Evolutionary conservation across 2,329 filamentous ascomycete genomes (phyloP), one percentile per base, ranked within the genome.

Genomic region (Atkinsonella texensis): DNA sequence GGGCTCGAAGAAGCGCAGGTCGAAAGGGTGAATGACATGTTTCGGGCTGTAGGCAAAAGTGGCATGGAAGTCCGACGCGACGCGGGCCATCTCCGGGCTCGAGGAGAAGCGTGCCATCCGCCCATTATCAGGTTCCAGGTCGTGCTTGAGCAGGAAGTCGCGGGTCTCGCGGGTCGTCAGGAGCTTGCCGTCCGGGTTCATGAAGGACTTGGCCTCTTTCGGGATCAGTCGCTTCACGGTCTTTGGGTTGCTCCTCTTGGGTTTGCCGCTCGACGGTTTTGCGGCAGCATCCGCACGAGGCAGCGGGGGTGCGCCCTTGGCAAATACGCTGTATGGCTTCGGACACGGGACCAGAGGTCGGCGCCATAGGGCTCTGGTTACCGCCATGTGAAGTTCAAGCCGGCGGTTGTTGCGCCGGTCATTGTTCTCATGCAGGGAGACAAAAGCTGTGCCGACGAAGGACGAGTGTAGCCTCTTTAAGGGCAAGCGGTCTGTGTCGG

Each of bases 11-110:
- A 60, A 67, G 6, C 56, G 56, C 13, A 66, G 55, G 50, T 70
- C 60, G 52, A 62, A 61, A 4, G 63, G 62, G 32, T 65, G 59
- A 46, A 71, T 55, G 50, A 66, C 55, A 54, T 71, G 63, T 9
- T 52, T 49, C 10, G 60, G 52, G 18, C 57, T 61, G 48, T 62
- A 65, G 17, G 56, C 57, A 8, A 68, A 40, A 2, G 50, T 55
- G 48, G 62, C 56, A 32, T 54, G 50, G 48, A 63, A 65, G 7
- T 55, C 43, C 3, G 50, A 49, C 10, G 49, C 23, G 4, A 63
- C 40, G 17, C 44, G 42, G 9, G 51, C 47, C 4, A 63, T 42
- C 11, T 54, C 53, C 0, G 35, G 35, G 23, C 45, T 54, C 12
- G 50, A 40, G 7, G 50, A 45, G 20, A 56, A 50, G n/a, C 50